Conservation (phyloP, 148 eudicot species). For the Chenopodium berlandieri region DNA sequence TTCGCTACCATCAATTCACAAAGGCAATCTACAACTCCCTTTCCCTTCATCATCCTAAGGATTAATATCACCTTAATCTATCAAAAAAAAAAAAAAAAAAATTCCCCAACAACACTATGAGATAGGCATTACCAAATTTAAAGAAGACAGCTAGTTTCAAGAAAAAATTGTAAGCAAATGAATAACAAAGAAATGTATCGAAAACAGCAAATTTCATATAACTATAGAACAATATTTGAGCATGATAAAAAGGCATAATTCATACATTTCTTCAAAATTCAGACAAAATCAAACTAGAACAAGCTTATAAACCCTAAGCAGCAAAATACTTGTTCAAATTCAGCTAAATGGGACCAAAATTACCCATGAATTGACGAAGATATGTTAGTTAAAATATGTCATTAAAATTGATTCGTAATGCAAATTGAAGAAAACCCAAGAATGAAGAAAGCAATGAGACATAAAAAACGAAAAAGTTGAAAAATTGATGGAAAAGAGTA, state of each 20-base stretch:
- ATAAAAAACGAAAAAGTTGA: too few species aligned
- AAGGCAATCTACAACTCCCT: background rate
- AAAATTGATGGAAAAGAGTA: too few species aligned
- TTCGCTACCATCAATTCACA: background rate
- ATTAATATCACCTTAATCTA: background rate
- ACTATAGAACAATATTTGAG: background rate
- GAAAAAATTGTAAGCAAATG: too few species aligned
- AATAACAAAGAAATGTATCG: too few species aligned
- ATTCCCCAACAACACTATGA: background rate
- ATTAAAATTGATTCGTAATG: too few species aligned
- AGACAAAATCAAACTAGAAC: background rate
- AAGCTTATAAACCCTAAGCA: too few species aligned
- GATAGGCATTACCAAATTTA: background rate
- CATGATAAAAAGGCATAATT: background rate
- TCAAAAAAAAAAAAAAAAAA: background rate
- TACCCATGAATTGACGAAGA: too few species aligned
- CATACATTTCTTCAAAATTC: background rate
- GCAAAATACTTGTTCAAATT: too few species aligned
- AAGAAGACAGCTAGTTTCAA: background rate
- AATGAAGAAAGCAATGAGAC: too few species aligned
- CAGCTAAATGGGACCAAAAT: too few species aligned
- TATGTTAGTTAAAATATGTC: too few species aligned
- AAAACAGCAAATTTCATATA: background rate
- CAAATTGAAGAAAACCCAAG: too few species aligned
- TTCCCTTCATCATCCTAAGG: background rate